Percentiles rank a stretch among this genome's conserved stretches.
Conservation (phyloP, 495 filamentous ascomycete species). For the Aspergillus sparsus region DNA sequence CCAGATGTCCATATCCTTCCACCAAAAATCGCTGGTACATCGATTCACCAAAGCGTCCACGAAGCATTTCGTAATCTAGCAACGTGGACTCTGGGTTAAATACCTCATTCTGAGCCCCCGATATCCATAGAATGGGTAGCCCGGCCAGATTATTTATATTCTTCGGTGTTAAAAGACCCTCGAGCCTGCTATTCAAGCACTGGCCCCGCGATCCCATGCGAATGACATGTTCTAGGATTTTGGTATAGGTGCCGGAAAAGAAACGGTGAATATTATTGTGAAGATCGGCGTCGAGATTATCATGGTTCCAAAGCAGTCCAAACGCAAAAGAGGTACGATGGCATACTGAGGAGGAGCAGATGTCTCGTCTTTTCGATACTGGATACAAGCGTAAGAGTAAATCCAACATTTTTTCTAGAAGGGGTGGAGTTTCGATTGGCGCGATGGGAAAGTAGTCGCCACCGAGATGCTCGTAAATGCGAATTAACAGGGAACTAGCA, state of each 20-base stretch:
- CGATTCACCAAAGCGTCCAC: slow-evolving; percentile 51
- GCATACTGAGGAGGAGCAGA: slow-evolving; percentile 64
- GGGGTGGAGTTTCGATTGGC: neutral
- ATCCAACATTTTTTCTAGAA: slow-evolving; percentile 22
- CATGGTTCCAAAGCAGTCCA: slow-evolving; percentile 65
- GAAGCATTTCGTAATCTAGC: slow-evolving; percentile 56
- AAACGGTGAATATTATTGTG: slow-evolving; percentile 63
- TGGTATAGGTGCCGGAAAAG: slow-evolving; percentile 64
- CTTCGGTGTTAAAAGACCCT: slow-evolving; percentile 43
- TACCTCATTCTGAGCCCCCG: slow-evolving; percentile 61
- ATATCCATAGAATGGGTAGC: slow-evolving; percentile 59
- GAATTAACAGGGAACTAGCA: slow-evolving; percentile 41
- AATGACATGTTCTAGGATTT: slow-evolving; percentile 57
- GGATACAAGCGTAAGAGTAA: slow-evolving; percentile 55
- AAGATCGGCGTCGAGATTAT: slow-evolving; percentile 62
- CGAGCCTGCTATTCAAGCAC: slow-evolving; percentile 50
- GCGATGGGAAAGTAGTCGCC: slow-evolving; percentile 22
- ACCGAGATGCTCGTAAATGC: slow-evolving; percentile 18
- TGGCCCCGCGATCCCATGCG: slow-evolving; percentile 53
- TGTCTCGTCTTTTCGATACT: slow-evolving; percentile 49
- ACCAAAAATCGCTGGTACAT: slow-evolving; percentile 56
- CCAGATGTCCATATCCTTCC: slow-evolving; percentile 66
- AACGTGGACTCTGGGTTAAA: slow-evolving; percentile 59
- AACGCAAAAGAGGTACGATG: slow-evolving; percentile 62
- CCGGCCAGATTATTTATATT: slow-evolving; percentile 55